phyloP scores from a whole-genome alignment of 495 filamentous ascomycete species.

The Penicillium pulvis region DNA sequence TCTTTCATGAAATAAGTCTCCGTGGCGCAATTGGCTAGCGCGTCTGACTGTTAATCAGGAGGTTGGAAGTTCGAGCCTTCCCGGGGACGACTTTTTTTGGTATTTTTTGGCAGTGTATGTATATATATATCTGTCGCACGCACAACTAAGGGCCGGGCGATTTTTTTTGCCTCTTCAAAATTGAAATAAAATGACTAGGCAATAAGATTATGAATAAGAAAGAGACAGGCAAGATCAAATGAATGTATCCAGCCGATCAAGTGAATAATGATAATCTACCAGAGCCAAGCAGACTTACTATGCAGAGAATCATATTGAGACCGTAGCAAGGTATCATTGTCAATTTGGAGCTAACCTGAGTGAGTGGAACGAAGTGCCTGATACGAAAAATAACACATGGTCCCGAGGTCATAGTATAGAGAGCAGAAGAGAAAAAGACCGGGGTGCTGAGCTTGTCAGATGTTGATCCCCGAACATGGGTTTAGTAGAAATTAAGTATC shows the following conservation, averaged over 20 bases:
- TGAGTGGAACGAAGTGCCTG: constrained; percentile 1
- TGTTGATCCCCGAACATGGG: not conserved
- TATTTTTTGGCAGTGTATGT: not conserved
- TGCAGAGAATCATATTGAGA: not conserved
- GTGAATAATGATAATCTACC: too few relatives aligned
- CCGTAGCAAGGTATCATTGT: constrained; percentile 17
- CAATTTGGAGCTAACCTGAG: constrained; percentile 18
- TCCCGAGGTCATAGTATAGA: not conserved
- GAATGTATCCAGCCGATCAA: too few relatives aligned
- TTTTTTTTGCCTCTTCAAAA: not conserved
- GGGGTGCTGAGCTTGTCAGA: not conserved
- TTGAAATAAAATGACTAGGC: too few relatives aligned
- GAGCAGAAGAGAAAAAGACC: not conserved
- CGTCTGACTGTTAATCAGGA: constrained; percentile 53
- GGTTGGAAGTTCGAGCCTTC: constrained; percentile 51
- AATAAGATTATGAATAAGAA: too few relatives aligned
- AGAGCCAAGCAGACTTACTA: not conserved
- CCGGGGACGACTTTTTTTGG: constrained; percentile 27
- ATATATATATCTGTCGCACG: too few relatives aligned
- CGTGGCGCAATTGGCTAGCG: constrained; percentile 47
- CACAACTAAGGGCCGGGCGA: too few relatives aligned
- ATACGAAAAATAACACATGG: constrained; percentile 3
- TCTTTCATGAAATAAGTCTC: constrained; percentile 20
- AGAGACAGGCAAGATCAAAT: too few relatives aligned
- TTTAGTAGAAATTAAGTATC: not conserved